Evolutionary conservation across 2,329 filamentous ascomycete genomes (phyloP), one percentile per base, ranked within the genome.

Genomic region (Fusarium bulbicola): DNA sequence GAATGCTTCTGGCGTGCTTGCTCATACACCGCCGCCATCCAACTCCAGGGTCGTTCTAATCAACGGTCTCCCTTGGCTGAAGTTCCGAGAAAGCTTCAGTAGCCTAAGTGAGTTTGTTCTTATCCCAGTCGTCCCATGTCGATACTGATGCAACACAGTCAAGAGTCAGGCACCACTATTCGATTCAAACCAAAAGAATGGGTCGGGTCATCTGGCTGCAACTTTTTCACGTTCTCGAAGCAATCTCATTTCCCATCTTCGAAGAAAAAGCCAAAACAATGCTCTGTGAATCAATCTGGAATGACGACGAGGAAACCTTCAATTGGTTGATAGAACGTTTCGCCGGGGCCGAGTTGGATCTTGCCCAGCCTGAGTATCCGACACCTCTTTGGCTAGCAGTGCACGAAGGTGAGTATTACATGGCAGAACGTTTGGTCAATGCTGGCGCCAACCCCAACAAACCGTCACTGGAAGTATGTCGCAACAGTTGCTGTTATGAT

Each of bases 351-450:
- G 24, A 24, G 24, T 24, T 24, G 24, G 24, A 24, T 24, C 24
- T 24, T 24, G 3, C 46, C 3, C 20, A 16, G 6, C 10, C 16
- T 30, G 50, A 6, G 3, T n/a, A 28, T 7, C n/a, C 37, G 4
- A 52, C 46, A 24, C 46, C 46, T 39, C 56, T 60, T 20, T 64
- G 56, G 45, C 6, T 15, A 15, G 61, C 61, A 39, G 0, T 40
- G 0, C 45, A 60, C 14, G 2, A 24, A 11, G 7, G 5, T 0
- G 0, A 28, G 0, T 0, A 4, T 1, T 14, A 32, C 1, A 40
- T 60, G 26, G 18, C 16, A 3, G 5, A 7, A 2, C 5, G 39
- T 3, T 34, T 64, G 4, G 7, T 60, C 7, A 4, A 52, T 9
- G 12, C 34, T n/a, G 56, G 56, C 3, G 46, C 40, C 0, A n/a